Percentiles rank a stretch among this genome's conserved stretches.
These are phyloP conservation scores for Aspergillus novofumigatus DNA, from an alignment of 2,329 filamentous ascomycete species.

Conservation along the genomic window DNA sequence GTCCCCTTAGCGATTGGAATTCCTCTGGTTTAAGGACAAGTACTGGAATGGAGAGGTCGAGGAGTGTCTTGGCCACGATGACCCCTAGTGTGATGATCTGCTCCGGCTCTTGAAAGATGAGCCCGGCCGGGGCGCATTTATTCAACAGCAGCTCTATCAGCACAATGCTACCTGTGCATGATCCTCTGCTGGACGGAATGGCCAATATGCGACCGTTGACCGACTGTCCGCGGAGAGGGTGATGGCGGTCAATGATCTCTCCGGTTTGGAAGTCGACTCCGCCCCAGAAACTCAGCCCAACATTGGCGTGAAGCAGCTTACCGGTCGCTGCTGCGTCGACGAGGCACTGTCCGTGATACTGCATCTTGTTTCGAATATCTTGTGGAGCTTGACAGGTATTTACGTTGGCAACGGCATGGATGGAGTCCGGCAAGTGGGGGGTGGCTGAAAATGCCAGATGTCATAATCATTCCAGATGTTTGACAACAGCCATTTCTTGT, in stretches of 20 bases:
- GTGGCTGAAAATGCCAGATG: no score
- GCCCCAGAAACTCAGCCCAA: slow-evolving; percentile 45
- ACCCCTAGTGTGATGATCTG: slow-evolving; percentile 46
- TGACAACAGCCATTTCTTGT: no score
- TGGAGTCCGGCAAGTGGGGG: no score
- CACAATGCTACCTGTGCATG: slow-evolving; percentile 44
- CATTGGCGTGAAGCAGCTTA: slow-evolving; percentile 23
- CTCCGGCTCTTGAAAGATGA: slow-evolving; percentile 42
- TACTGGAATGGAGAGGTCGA: slow-evolving; percentile 40
- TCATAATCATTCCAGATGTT: no score
- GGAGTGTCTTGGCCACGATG: slow-evolving; percentile 41
- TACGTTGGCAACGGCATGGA: not conserved
- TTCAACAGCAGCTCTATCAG: slow-evolving; percentile 46
- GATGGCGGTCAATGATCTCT: slow-evolving; percentile 42
- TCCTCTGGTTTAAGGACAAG: slow-evolving; percentile 21
- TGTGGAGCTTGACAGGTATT: not conserved
- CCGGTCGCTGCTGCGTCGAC: slow-evolving; percentile 20
- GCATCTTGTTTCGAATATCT: not conserved
- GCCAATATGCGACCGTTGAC: slow-evolving; percentile 37
- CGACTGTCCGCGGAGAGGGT: slow-evolving; percentile 35
- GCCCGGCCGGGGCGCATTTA: slow-evolving; percentile 32
- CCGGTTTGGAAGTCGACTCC: slow-evolving; percentile 42
- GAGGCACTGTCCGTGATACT: slow-evolving; percentile 1
- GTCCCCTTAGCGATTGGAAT: slow-evolving; percentile 10
- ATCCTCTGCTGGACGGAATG: slow-evolving; percentile 46